Evolutionary conservation across 2,329 filamentous ascomycete genomes (phyloP).

Genomic region (Epichloe sibirici): DNA sequence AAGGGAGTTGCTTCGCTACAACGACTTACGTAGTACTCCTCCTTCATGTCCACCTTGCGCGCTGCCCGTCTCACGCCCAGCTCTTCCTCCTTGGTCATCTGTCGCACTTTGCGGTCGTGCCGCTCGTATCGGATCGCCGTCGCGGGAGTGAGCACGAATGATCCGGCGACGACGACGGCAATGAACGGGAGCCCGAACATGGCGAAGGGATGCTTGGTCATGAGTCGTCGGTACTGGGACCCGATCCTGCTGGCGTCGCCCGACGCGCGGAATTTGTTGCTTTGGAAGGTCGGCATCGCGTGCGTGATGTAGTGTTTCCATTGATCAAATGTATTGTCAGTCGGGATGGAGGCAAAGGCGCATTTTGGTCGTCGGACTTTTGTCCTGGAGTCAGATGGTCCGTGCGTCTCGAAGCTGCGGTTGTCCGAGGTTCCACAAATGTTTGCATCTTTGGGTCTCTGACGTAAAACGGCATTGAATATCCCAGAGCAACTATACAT

Average conservation of each 20-base stretch:
- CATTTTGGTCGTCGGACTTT: no score
- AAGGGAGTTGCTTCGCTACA: background rate
- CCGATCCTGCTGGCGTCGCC: constrained; percentile 58
- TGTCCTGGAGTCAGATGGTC: background rate
- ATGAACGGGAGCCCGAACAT: constrained; percentile 94
- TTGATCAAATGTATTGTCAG: no score
- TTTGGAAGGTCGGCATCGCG: constrained; percentile 43
- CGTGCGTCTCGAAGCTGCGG: background rate
- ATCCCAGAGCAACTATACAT: no score
- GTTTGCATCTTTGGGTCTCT: no score
- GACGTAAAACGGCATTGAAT: no score
- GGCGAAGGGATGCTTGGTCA: constrained; percentile 74
- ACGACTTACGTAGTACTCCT: constrained; percentile 70
- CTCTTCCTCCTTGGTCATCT: constrained; percentile 76
- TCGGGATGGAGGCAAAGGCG: no score
- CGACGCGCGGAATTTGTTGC: constrained; percentile 58
- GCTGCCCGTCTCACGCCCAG: constrained; percentile 63
- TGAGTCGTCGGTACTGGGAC: constrained; percentile 60
- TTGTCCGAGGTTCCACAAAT: no score
- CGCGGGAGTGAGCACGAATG: constrained; percentile 87
- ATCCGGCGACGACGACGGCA: constrained; percentile 76
- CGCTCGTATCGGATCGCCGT: constrained; percentile 90
- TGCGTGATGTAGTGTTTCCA: background rate
- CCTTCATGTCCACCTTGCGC: constrained; percentile 66
- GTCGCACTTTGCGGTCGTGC: constrained; percentile 78